These are phyloP conservation scores for Calonectria pteridis DNA, from an alignment of 2,329 filamentous ascomycete genomes.

Conservation along the genomic window DNA sequence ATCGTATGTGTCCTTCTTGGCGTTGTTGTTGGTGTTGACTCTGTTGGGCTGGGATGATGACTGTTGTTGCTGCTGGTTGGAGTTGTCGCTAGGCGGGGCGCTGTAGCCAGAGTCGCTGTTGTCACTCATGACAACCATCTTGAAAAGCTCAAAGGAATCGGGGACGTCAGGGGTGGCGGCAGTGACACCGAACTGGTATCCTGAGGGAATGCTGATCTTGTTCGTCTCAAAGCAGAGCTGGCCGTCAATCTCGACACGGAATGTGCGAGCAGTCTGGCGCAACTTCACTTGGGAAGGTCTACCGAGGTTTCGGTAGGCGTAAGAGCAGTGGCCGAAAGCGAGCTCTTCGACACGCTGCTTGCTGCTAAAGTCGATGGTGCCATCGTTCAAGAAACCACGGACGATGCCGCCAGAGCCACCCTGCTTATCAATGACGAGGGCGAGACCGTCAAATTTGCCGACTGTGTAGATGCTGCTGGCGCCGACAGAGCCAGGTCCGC, in stretches of 20 bases:
- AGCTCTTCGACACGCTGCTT: slow-evolving; percentile 84
- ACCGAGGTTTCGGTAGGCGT: slow-evolving; percentile 91
- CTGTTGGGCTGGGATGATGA: neutral
- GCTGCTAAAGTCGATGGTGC: slow-evolving; percentile 80
- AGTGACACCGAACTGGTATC: slow-evolving; percentile 88
- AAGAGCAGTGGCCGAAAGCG: slow-evolving; percentile 93
- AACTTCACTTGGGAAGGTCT: slow-evolving; percentile 84
- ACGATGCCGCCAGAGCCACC: slow-evolving; percentile 83
- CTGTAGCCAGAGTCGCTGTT: slow-evolving; percentile 42
- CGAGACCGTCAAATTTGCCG: slow-evolving; percentile 89
- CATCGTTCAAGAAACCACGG: slow-evolving; percentile 94
- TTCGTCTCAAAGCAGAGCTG: slow-evolving; percentile 85
- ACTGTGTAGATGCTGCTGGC: slow-evolving; percentile 87
- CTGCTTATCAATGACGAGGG: slow-evolving; percentile 86
- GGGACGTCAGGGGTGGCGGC: slow-evolving; percentile 91
- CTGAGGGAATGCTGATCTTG: slow-evolving; percentile 81
- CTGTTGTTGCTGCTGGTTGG: slow-evolving; percentile 46
- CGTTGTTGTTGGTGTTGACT: slow-evolving; percentile 39
- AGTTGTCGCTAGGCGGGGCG: slow-evolving; percentile 48
- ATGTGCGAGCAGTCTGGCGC: slow-evolving; percentile 70
- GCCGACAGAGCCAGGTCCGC: slow-evolving; percentile 74
- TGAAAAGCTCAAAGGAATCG: slow-evolving; percentile 95
- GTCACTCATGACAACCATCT: slow-evolving; percentile 79
- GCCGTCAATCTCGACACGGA: slow-evolving; percentile 86
- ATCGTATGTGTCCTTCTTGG: slow-evolving; percentile 47